phyloP scores from a whole-genome alignment of 1,284 basidiomycete genomes.

The Coniferiporia weirii region DNA sequence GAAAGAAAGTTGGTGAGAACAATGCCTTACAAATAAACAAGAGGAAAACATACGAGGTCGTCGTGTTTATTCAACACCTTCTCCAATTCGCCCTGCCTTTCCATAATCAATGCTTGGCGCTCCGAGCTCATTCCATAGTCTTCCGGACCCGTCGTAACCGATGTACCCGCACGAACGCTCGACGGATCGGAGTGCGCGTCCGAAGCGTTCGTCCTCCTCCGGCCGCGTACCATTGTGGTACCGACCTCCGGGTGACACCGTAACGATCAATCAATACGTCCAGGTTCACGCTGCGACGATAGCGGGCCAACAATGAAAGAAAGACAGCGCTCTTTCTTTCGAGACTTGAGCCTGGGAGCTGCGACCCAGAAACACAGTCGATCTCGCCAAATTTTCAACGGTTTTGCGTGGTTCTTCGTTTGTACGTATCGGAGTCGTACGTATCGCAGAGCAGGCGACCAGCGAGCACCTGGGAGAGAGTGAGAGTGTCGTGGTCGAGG shows the following conservation, averaged over 20 bases:
- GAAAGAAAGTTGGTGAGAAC: constrained; percentile 11
- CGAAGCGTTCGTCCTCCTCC: constrained; percentile 2
- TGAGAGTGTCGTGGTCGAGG: constrained; percentile 10
- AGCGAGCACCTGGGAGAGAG: background rate
- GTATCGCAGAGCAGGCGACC: background rate
- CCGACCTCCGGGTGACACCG: background rate
- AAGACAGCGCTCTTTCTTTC: background rate
- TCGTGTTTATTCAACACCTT: constrained; percentile 66
- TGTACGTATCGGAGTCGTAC: background rate
- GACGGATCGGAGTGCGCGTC: constrained; percentile 1
- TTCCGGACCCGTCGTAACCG: background rate
- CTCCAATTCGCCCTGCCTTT: constrained; percentile 57
- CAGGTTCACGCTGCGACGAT: background rate
- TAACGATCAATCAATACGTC: background rate
- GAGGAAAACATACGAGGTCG: constrained; percentile 50
- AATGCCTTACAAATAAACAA: background rate
- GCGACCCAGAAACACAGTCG: background rate
- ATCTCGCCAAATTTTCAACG: constrained; percentile 17
- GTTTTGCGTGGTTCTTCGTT: constrained; percentile 16
- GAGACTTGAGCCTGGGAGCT: background rate
- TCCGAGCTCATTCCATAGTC: constrained; percentile 20
- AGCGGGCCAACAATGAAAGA: background rate
- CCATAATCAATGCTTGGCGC: constrained; percentile 44
- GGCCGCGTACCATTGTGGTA: background rate
- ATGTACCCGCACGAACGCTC: background rate